phyloP scores from a whole-genome alignment of 352 stramenopile species.

The Phytophthora podocarpi region DNA sequence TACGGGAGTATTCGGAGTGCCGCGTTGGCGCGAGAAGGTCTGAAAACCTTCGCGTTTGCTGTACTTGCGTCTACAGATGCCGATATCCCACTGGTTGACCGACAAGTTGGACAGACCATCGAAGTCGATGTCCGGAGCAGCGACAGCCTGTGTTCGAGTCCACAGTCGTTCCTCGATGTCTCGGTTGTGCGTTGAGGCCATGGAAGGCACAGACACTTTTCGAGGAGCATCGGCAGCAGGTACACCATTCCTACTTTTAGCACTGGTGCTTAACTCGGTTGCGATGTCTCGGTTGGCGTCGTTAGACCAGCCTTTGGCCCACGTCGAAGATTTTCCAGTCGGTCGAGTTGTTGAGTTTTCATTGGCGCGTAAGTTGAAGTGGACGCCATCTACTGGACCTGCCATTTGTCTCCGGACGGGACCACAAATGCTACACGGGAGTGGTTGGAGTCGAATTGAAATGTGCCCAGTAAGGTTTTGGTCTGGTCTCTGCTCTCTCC shows the following conservation, averaged over 20 bases:
- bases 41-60: conserved; percentile 14
- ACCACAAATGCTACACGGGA: conserved; percentile 10
- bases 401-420: neutral
- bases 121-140: conserved; percentile 25
- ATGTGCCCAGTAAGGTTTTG: conserved; percentile 11
- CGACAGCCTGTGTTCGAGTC: conserved; percentile 13
- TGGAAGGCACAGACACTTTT: neutral
- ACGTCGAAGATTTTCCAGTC: neutral
- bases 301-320: neutral
- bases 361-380: conserved; percentile 17
- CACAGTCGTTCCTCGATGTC: conserved; percentile 21
- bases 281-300: neutral
- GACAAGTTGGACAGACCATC: conserved; percentile 9
- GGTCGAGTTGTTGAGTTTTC: conserved; percentile 4
- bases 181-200: neutral
- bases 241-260: no score
- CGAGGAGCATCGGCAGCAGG: neutral
- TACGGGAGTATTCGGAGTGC: neutral
- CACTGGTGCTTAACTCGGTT: no score
- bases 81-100: conserved; percentile 19
- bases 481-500: no score
- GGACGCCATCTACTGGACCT: conserved; percentile 5
- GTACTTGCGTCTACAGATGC: neutral
- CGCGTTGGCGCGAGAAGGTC: conserved; percentile 15
- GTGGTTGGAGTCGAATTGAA: conserved; percentile 21